Evolutionary conservation across 345 rosid genomes (phyloP).

Genomic region (Syzygium aqueum): DNA sequence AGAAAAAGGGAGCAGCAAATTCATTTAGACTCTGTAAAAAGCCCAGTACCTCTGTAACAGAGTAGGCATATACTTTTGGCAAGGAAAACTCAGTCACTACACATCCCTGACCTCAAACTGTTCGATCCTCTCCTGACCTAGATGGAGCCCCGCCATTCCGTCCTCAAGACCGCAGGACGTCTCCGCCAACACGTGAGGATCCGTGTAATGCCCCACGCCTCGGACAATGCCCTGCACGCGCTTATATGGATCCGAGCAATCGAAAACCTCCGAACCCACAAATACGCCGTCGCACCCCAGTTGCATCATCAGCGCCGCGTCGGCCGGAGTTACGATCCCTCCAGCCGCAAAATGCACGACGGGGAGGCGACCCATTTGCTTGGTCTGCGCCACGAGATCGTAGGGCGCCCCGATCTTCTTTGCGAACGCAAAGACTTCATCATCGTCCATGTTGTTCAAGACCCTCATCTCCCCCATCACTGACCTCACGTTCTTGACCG

Average conservation of each 20-base stretch:
- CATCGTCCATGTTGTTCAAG: slow-evolving; percentile 41
- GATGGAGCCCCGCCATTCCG: slow-evolving; percentile 21
- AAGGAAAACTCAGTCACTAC: background rate
- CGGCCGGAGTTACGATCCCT: slow-evolving; percentile 51
- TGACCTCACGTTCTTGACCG: slow-evolving; percentile 24
- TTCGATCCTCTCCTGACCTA: slow-evolving; percentile 33
- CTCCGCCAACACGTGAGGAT: slow-evolving; percentile 50
- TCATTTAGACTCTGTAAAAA: background rate
- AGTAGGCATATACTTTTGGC: background rate
- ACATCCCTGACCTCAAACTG: slow-evolving; percentile 8
- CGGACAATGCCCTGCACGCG: slow-evolving; percentile 37
- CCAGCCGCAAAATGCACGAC: slow-evolving; percentile 53
- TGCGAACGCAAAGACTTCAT: slow-evolving; percentile 44
- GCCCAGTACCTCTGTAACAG: background rate
- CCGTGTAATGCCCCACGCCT: slow-evolving; percentile 55
- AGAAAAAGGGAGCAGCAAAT: background rate
- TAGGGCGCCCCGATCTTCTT: slow-evolving; percentile 47
- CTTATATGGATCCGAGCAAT: slow-evolving; percentile 36
- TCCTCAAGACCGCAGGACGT: slow-evolving; percentile 30
- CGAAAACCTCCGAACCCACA: slow-evolving; percentile 37
- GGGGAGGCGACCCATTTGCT: slow-evolving; percentile 59
- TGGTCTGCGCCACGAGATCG: slow-evolving; percentile 54
- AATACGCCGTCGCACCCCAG: slow-evolving; percentile 61
- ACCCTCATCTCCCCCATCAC: slow-evolving; percentile 31
- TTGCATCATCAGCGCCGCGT: slow-evolving; percentile 70